Evolutionary conservation across 2,329 filamentous ascomycete genomes (phyloP), one percentile per base, ranked within the genome.

Genomic region (Botrytis cinerea): DNA sequence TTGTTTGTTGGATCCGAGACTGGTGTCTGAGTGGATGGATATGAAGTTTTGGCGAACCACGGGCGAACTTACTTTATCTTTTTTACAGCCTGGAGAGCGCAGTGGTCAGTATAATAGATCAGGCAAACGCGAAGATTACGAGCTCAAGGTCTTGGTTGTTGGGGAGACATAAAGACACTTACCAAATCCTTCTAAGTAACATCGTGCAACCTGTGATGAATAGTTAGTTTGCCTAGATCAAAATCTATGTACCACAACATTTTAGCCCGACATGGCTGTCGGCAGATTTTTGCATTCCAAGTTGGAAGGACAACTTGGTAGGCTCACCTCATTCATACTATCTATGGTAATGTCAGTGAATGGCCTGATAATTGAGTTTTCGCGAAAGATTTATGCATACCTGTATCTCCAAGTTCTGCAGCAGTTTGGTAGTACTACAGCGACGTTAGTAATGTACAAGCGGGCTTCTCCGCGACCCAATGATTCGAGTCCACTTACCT

Each of bases 181-280:
- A 73, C 96, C 96, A 83, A 97, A 97, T n/a, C 96, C 96, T 81
- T 98, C 92, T 43, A 97, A 83, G 86, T 96, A 98, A 85, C 96
- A 99, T 94, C 94, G 97, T 51, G 91, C 96, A 69, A 73, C 71
- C 71, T 73, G 16, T 45, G 63, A 69, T 54, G 35, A 43, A 51
- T n/a, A 48, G 51, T 73, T 40, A 73, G 63, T 69, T 61, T 73
- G 54, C 45, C 63, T 51, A 61, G 51, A 73, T 73, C 71, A 61
- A n/a, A 64, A 73, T 69, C 63, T 72, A 48, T 68, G 71, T 73
- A 73, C 16, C 51, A 61, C 43, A 22, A 35, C 51, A 51, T 6
- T 51, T 45, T 69, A 43, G 57, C 59, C 63, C 63, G 43, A 68
- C 54, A 51, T 48, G 40, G n/a, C 28, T 48, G 22, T 51, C 71